These are phyloP conservation scores for Chrysosphaeria jannelii DNA, from an alignment of 2,329 filamentous ascomycete species.

Conservation along the genomic window DNA sequence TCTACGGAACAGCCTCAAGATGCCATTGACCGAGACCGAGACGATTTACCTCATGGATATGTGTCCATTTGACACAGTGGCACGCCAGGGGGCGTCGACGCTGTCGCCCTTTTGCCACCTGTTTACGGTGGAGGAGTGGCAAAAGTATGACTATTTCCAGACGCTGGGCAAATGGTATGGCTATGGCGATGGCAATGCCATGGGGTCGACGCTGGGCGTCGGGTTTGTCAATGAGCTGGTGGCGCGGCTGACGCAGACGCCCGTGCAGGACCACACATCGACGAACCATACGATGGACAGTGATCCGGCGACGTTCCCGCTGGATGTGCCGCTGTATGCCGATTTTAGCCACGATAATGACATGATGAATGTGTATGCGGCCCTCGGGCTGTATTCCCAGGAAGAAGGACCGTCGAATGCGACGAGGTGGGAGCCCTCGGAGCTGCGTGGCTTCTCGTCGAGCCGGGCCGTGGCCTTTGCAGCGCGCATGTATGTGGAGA, in stretches of 20 bases:
- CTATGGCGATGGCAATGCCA: conserved; percentile 42
- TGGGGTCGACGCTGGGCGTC: conserved; percentile 62
- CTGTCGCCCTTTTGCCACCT: conserved; percentile 46
- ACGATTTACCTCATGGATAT: conserved; percentile 59
- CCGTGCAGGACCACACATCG: conserved; percentile 42
- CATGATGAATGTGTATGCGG: conserved; percentile 47
- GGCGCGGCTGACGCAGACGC: conserved; percentile 37
- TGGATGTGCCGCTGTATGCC: conserved; percentile 39
- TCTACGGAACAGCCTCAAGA: conserved; percentile 39
- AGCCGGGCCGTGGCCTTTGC: conserved; percentile 63
- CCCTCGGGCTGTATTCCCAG: conserved; percentile 45
- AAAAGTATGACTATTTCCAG: conserved; percentile 51
- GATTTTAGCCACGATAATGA: conserved; percentile 86
- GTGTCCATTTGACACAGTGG: conserved; percentile 63
- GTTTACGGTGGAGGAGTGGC: conserved; percentile 47
- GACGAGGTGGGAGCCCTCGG: conserved; percentile 16
- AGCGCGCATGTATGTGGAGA: conserved; percentile 60
- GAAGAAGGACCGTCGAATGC: conserved; percentile 13
- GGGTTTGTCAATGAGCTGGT: conserved; percentile 74
- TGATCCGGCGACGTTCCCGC: conserved; percentile 38
- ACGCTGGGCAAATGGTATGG: conserved; percentile 64
- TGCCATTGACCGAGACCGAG: conserved; percentile 29
- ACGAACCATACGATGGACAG: conserved; percentile 53
- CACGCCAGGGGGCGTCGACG: conserved; percentile 6
- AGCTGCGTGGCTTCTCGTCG: conserved; percentile 39